Evolutionary conservation across 768 basidiomycete species (phyloP), one percentile per base, ranked within the genome.

Genomic region (Mycena haematopus): DNA sequence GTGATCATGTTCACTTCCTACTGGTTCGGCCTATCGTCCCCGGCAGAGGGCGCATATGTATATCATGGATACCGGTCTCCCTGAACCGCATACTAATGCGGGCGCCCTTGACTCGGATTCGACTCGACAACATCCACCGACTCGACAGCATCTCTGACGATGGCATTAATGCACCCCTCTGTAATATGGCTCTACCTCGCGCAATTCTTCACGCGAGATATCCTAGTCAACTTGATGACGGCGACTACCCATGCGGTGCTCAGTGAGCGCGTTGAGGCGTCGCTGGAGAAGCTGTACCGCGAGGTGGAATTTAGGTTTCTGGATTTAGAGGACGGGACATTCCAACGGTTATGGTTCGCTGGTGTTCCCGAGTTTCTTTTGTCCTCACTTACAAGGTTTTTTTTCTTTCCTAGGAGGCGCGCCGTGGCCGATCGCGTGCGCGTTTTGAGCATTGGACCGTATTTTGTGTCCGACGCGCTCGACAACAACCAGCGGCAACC

Each of bases 391-490:
- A 19, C 17, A 9, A 42, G 29, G 17, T 24, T 2, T 19, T 24
- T 7, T 52, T 13, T n/a, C 33, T 42, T 13, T 46, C n/a, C 15
- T 19, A 58, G 62, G 56, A 52, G 52, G 8, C 62, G 56, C 25
- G 52, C 50, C 1, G 62, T 63, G 3, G 56, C 52, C 1, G 44
- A 55, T 36, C 62, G 52, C 24, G 45, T 63, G 27, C 62, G 56
- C 52, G 44, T 65, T 10, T 25, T 65, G 53, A 40, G 49, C 38
- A 45, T 60, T 13, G 63, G 63, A 4, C 63, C 63, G 42, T 65
- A 65, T 38, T 65, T 60, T 29, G 53, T 65, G 13, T 51, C 47
- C 42, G 63, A 60, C 54, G 63, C 57, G 42, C 53, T 65, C 38
- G 63, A 60, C 25, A 21, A 33, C 58, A 36, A 25, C 40, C 36